phyloP scores from a whole-genome alignment of 169 alveolate genomes.

The Babesia bigemina region DNA sequence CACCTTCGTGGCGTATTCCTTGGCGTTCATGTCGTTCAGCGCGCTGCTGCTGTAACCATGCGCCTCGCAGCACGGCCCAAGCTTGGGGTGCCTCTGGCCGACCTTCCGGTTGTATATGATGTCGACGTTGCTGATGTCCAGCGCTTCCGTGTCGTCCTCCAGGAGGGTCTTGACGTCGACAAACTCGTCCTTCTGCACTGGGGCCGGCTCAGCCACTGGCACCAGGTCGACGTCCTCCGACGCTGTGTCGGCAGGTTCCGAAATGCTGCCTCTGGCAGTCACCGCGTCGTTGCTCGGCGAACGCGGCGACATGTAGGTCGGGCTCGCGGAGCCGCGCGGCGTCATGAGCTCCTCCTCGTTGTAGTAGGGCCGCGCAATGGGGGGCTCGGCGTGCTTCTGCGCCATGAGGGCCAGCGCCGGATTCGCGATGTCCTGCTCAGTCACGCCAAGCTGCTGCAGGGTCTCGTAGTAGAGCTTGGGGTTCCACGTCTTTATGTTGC shows the following conservation, averaged over 20 bases:
- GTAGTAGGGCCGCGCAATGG: background rate
- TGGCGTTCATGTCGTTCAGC: slow-evolving; percentile 31
- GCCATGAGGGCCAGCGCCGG: background rate
- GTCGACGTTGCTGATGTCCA: background rate
- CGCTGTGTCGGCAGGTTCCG: background rate
- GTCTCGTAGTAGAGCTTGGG: slow-evolving; percentile 76
- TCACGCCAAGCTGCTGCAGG: slow-evolving; percentile 70
- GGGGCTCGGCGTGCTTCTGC: background rate
- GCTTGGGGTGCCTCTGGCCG: slow-evolving; percentile 61
- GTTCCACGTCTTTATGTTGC: slow-evolving; percentile 76
- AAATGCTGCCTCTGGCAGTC: background rate
- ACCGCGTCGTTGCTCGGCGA: background rate
- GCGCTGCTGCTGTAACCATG: slow-evolving; percentile 48
- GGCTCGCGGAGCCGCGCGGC: slow-evolving; percentile 3
- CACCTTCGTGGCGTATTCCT: slow-evolving; percentile 16
- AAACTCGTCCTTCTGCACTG: background rate
- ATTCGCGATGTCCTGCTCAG: slow-evolving; percentile 76
- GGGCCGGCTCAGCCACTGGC: background rate
- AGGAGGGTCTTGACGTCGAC: background rate
- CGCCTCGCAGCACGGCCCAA: slow-evolving; percentile 51
- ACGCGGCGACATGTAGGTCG: background rate
- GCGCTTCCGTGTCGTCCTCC: background rate
- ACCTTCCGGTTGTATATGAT: slow-evolving; percentile 38
- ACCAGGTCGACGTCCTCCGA: background rate
- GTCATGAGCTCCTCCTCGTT: background rate